Evolutionary conservation across 495 filamentous ascomycete genomes (phyloP).

Genomic region (Paragyromitra xinjiangensis): DNA sequence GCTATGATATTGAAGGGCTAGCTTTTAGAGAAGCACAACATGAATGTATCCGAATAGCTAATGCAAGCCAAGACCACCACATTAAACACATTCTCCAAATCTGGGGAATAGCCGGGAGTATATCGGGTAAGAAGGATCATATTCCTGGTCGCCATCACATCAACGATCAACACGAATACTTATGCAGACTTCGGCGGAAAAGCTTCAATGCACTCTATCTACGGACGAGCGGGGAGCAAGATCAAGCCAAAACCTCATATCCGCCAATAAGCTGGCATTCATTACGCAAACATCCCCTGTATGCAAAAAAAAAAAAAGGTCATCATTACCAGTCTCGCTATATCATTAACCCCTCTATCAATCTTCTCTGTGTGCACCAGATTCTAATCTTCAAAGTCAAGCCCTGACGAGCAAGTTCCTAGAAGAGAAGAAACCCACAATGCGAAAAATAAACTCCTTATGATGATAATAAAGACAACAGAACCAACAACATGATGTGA

Average conservation of each 20-base stretch:
- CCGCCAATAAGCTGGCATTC: slow-evolving; percentile 28
- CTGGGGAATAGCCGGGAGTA: slow-evolving; percentile 19
- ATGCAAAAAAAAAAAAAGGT: slow-evolving; percentile 14
- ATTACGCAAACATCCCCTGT: slow-evolving; percentile 18
- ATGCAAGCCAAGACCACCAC: background rate
- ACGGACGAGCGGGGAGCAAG: background rate
- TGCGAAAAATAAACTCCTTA: slow-evolving; percentile 28
- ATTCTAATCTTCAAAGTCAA: background rate
- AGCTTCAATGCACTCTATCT: background rate
- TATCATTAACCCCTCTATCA: slow-evolving; percentile 7
- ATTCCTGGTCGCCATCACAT: background rate
- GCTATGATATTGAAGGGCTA: too few species aligned
- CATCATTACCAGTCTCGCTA: background rate
- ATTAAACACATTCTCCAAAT: background rate
- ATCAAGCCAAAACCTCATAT: background rate
- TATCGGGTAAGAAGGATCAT: slow-evolving; percentile 20
- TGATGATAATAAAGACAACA: slow-evolving; percentile 25
- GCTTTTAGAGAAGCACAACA: too few species aligned
- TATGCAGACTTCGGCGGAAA: background rate
- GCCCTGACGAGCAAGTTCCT: background rate
- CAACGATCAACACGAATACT: background rate
- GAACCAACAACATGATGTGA: background rate
- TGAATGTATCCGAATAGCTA: too few species aligned
- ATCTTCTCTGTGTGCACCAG: background rate
- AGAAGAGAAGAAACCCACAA: background rate